Conservation (phyloP, 495 filamentous ascomycete genomes). For the Talaromyces stipitatus region DNA sequence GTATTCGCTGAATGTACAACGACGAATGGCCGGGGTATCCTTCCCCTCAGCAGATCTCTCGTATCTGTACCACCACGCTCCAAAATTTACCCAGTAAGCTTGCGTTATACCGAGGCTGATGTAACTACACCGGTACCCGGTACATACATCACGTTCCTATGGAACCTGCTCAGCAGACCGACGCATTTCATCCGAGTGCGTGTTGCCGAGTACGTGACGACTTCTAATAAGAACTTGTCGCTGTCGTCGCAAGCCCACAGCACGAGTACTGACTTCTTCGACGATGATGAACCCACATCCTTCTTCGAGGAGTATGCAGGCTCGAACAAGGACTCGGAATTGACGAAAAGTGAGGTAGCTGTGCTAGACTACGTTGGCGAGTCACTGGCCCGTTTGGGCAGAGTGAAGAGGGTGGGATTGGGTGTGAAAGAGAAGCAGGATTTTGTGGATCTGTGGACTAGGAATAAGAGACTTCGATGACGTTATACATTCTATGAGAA, state of each 20-base stretch:
- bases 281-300: background rate
- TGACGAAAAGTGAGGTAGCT: conserved; percentile 49
- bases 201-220: conserved; percentile 60
- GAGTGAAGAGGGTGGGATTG: conserved; percentile 85
- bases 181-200: conserved; percentile 87
- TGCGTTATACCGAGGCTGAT: conserved; percentile 82
- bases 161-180: conserved; percentile 74
- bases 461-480: conserved; percentile 25
- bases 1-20: conserved; percentile 91
- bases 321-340: conserved; percentile 22
- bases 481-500: background rate
- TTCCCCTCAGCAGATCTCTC: conserved; percentile 71
- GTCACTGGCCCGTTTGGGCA: conserved; percentile 76
- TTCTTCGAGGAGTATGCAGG: conserved; percentile 10
- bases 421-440: conserved; percentile 73
- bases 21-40: conserved; percentile 86
- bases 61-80: conserved; percentile 52
- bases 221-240: conserved; percentile 15
- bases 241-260: background rate
- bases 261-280: conserved; percentile 22
- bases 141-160: conserved; percentile 60
- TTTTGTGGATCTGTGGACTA: conserved; percentile 61
- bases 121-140: conserved; percentile 85
- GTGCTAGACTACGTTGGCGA: conserved; percentile 73
- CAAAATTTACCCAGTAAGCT: conserved; percentile 79